Evolutionary conservation across 2,329 filamentous ascomycete species (phyloP).

Genomic region (Exserohilum rostratum): DNA sequence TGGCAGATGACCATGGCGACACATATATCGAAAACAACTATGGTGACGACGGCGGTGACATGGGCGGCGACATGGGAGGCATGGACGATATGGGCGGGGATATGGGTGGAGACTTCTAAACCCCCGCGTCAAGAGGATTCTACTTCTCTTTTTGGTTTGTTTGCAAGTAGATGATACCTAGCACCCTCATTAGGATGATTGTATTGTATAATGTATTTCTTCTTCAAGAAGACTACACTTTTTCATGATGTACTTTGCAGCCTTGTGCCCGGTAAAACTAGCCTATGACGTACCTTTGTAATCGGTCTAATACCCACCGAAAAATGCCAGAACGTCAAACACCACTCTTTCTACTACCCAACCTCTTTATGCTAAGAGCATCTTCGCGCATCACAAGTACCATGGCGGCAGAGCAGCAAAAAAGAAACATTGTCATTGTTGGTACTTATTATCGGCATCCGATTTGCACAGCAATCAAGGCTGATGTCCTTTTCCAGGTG

Average conservation of each 20-base stretch:
- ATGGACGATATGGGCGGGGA: constrained; percentile 39
- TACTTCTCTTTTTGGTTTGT: neutral
- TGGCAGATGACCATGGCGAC: constrained; percentile 52
- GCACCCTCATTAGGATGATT: neutral
- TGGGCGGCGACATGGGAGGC: constrained; percentile 35
- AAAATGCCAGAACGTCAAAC: constrained; percentile 18
- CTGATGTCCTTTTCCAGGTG: constrained; percentile 61
- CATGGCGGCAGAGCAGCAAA: constrained; percentile 35
- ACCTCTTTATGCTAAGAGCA: constrained; percentile 29
- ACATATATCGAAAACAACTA: constrained; percentile 28
- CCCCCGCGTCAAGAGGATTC: constrained; percentile 1
- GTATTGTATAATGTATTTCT: neutral
- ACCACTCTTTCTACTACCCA: constrained; percentile 18
- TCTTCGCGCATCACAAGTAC: constrained; percentile 21
- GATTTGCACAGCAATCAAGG: constrained; percentile 2
- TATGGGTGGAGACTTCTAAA: constrained; percentile 20
- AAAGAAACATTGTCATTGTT: constrained; percentile 46
- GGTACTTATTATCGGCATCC: constrained; percentile 24
- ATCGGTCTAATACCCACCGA: constrained; percentile 21
- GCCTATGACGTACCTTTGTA: constrained; percentile 17
- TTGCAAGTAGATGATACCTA: neutral
- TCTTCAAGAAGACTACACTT: too few relatives aligned
- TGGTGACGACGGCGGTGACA: constrained; percentile 23
- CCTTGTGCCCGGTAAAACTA: neutral
- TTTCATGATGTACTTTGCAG: neutral